Evolutionary conservation across 495 filamentous ascomycete species (phyloP).

Genomic region (Annulohypoxylon maeteangense): DNA sequence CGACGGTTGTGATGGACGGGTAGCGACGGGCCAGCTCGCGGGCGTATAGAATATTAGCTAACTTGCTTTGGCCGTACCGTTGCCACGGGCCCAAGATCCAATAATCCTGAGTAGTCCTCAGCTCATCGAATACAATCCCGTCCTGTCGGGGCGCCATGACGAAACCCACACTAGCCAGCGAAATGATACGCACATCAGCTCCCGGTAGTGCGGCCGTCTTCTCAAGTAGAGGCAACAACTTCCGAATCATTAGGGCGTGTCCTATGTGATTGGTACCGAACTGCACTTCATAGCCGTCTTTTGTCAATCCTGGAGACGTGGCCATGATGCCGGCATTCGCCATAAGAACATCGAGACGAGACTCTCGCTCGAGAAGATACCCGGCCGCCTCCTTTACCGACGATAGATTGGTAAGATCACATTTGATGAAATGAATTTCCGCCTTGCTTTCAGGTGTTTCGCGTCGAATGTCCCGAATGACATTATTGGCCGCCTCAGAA

Average conservation of each 20-base stretch:
- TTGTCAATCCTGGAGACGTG: neutral
- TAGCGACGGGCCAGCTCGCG: neutral
- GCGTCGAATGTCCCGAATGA: neutral
- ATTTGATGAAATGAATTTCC: neutral
- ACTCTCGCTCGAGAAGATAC: neutral
- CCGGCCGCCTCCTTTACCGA: neutral
- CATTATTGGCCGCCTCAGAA: neutral
- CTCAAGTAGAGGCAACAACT: neutral
- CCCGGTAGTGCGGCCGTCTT: slow-evolving; percentile 49
- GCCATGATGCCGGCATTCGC: neutral
- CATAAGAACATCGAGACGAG: neutral
- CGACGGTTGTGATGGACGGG: neutral
- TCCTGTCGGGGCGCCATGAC: slow-evolving; percentile 30
- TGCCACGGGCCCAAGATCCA: neutral
- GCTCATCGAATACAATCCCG: slow-evolving; percentile 56
- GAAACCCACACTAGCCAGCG: slow-evolving; percentile 44
- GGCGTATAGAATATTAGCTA: neutral
- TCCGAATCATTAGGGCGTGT: neutral
- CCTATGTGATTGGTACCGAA: neutral
- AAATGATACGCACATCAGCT: slow-evolving; percentile 54
- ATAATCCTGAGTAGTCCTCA: neutral
- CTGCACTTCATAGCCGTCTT: neutral
- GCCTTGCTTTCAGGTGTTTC: neutral
- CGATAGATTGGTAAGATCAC: neutral
- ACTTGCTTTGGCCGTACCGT: neutral